These are phyloP conservation scores for bread wheat (Triticum aestivum) DNA, from an alignment of 176 grass and related monocot genomes.

Conservation along the genomic window IWGSC_CS_RefSeq_v2.1 NC_057796.1:440204909-440205408, in stretches of 20 bases:
- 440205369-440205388: background rate
- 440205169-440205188: background rate
- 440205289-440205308: slow-evolving; percentile 1
- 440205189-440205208: background rate
- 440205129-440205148: background rate
- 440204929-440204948: slow-evolving; percentile 36
- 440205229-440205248: slow-evolving; percentile 14
- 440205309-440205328: background rate
- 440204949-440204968: background rate
- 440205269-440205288: background rate
- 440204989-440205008: slow-evolving; percentile 23
- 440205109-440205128: slow-evolving; percentile 13
- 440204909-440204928: background rate
- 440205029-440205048: slow-evolving; percentile 1
- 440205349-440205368: background rate
- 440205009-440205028: slow-evolving; percentile 28
- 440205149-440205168: no score
- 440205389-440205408: slow-evolving; percentile 57
- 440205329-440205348: background rate
- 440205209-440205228: slow-evolving; percentile 23
- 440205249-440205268: background rate
- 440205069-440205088: slow-evolving; percentile 23
- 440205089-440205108: background rate
- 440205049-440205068: slow-evolving; percentile 26
- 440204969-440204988: slow-evolving; percentile 44